Conservation (phyloP, 805 yeast species). For the Torulaspora delbrueckii region DNA sequence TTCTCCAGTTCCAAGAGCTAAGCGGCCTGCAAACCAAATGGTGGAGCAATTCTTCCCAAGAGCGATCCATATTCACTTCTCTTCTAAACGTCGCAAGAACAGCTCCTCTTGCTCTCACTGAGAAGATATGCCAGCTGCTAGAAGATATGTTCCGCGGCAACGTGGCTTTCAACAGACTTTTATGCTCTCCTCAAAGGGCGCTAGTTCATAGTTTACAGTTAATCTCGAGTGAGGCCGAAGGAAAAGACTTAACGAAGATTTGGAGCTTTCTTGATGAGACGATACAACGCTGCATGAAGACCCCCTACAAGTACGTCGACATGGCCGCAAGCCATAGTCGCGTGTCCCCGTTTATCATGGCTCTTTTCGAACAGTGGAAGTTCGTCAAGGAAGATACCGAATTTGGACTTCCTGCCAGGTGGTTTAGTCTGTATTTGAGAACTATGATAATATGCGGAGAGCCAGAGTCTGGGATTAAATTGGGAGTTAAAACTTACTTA, state of each 20-base stretch:
- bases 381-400: constrained; percentile 39
- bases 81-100: constrained; percentile 49
- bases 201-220: constrained; percentile 47
- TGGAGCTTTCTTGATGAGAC: constrained; percentile 74
- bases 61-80: constrained; percentile 62
- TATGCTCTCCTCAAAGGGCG: constrained; percentile 52
- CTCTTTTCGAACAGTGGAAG: constrained; percentile 65
- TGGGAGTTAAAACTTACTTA: constrained; percentile 7
- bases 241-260: constrained; percentile 34
- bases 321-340: constrained; percentile 33
- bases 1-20: constrained; percentile 56
- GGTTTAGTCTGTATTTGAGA: constrained; percentile 49
- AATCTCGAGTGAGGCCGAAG: constrained; percentile 11
- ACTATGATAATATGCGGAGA: constrained; percentile 58
- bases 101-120: constrained; percentile 30
- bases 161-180: constrained; percentile 47
- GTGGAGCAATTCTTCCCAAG: constrained; percentile 58
- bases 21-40: constrained; percentile 58
- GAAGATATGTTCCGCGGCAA: constrained; percentile 47
- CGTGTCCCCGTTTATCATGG: constrained; percentile 53
- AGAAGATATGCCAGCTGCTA: constrained; percentile 48
- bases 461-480: constrained; percentile 31
- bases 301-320: constrained; percentile 86
- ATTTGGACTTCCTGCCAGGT: constrained; percentile 34
- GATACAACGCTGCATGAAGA: constrained; percentile 58